These are phyloP conservation scores for Chimonanthus salicifolius DNA, from an alignment of 164 flowering plant species.

Conservation along the genomic window DNA sequence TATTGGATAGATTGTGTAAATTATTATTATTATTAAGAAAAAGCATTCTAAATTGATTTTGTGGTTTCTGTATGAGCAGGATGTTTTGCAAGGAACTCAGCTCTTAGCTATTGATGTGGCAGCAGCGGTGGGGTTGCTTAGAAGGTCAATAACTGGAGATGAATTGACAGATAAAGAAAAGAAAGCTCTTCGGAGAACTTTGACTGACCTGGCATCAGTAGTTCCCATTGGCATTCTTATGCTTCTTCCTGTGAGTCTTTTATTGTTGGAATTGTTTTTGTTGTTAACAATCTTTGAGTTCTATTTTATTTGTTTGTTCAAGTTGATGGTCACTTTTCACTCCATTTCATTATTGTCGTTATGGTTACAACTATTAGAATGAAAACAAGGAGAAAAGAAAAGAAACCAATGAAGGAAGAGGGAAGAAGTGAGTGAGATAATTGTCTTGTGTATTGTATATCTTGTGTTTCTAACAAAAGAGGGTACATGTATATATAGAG, in stretches of 20 bases:
- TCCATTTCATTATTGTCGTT: no score
- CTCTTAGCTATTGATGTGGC: slow-evolving; percentile 88
- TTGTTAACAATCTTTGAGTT: no score
- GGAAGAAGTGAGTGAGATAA: no score
- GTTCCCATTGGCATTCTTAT: slow-evolving; percentile 93
- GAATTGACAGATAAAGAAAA: slow-evolving; percentile 88
- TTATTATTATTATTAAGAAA: neutral
- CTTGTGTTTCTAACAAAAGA: no score
- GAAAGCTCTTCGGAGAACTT: slow-evolving; percentile 69
- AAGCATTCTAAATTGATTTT: neutral
- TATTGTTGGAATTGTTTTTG: neutral
- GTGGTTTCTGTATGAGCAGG: slow-evolving; percentile 41
- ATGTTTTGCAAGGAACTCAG: slow-evolving; percentile 96
- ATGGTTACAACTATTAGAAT: no score
- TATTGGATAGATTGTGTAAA: neutral
- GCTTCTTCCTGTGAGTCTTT: slow-evolving; percentile 89
- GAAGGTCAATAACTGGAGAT: slow-evolving; percentile 72
- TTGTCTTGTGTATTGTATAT: no score
- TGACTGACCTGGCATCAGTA: slow-evolving; percentile 91
- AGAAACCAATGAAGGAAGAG: no score
- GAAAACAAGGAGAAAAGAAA: no score
- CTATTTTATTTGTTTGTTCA: no score
- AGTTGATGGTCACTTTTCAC: no score
- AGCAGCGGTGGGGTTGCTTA: slow-evolving; percentile 71
- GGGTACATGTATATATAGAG: no score